Evolutionary conservation across 2,329 filamentous ascomycete genomes (phyloP), one percentile per base, ranked within the genome.

Genomic region (Pseudogymnoascus sp.): DNA sequence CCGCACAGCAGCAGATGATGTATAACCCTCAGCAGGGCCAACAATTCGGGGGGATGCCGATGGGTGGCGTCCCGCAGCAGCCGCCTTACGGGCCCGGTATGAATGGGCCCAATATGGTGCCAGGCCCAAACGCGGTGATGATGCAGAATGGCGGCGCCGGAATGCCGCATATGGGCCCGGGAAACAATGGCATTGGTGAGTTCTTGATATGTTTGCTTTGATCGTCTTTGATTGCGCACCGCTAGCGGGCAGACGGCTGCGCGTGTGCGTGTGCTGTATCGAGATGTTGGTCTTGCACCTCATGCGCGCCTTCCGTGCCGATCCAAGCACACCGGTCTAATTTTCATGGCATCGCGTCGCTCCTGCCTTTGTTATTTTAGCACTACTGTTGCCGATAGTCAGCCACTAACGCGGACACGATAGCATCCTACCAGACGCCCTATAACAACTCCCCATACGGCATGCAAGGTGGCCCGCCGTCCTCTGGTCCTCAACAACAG

Each of bases 371-470:
- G 21, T 7, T 51, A 29, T 62, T 61, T 62, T 40, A 63, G 68
- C 76, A 74, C 64, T 72, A 69, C 62, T 68, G 67, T 63, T 57
- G 62, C 42, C 62, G 61, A 69, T 70, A 68, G 62, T 63, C 57
- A 66, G 65, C 64, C 72, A 84, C 83, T 85, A 79, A 74, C 81
- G 68, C 71, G 73, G 60, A 45, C 18, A 21, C 16, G 8, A 45
- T 23, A 45, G 40, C 40, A 45, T 45, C 40, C 40, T 85, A 81
- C 67, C 85, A 84, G 67, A 77, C 83, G 42, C 83, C 84, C 62
- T 87, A 83, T 68, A 80, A 82, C 23, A 79, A 77, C 69, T 80
- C 81, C 37, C 80, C 83, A 4, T 87, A 86, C 70, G 82, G 81
- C 66, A 75, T 80, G 69, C 7, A 62, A 67, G 11, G 63, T 69